Evolutionary conservation across 257 asterid species (phyloP).

Genomic region (Solanum medicagineum): DNA sequence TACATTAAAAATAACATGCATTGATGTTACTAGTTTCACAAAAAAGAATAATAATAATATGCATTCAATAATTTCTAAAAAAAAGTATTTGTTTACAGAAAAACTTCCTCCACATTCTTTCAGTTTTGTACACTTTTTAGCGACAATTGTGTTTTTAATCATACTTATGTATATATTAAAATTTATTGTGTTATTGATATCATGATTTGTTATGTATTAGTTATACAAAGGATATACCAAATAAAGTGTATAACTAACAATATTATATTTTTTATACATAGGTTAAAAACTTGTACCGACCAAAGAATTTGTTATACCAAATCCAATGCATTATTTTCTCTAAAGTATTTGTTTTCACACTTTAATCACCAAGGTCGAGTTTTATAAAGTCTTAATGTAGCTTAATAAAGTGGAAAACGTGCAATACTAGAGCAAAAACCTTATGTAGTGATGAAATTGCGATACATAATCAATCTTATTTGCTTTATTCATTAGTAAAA

Average conservation of each 20-base stretch:
- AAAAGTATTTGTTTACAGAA: too few species aligned
- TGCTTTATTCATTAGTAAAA: background rate
- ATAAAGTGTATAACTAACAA: background rate
- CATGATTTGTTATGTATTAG: background rate
- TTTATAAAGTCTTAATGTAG: background rate
- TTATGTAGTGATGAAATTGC: too few species aligned
- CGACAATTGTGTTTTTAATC: background rate
- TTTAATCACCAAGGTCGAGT: background rate
- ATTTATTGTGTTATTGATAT: background rate
- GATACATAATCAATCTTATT: background rate
- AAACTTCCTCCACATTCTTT: background rate
- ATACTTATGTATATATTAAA: background rate
- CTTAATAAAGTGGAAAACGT: background rate
- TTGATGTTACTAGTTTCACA: too few species aligned
- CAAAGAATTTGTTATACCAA: background rate
- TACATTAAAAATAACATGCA: too few species aligned
- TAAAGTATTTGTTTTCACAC: background rate
- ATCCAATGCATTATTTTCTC: background rate
- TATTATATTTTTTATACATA: background rate
- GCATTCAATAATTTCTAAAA: too few species aligned
- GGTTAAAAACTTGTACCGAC: background rate
- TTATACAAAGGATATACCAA: background rate
- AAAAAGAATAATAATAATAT: too few species aligned
- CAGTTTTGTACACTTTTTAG: background rate
- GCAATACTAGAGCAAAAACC: background rate